A percentile compares a stretch with the other conserved stretches of the same genome.
Conservation (phyloP, 371 early-diverging fungal species). For the Cokeromyces recurvatus region DNA sequence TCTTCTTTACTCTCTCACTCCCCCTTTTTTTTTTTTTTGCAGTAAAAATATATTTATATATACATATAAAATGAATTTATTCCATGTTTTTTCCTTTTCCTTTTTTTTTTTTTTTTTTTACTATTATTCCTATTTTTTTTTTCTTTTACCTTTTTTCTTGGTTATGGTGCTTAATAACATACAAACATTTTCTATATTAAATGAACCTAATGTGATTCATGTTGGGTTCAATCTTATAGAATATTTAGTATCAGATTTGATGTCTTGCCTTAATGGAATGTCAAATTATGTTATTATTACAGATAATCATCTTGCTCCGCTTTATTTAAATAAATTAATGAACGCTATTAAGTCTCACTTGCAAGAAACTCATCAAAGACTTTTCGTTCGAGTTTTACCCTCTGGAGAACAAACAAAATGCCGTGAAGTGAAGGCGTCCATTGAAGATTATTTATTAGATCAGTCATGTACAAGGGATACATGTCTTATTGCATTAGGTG, state of each 20-base stretch:
- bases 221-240: slow-evolving; percentile 73
- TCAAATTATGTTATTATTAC: slow-evolving; percentile 83
- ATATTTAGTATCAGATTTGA: slow-evolving; percentile 64
- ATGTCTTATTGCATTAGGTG: slow-evolving; percentile 86
- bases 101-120: too few species aligned
- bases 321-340: slow-evolving; percentile 40
- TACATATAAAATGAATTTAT: too few species aligned
- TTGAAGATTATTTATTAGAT: slow-evolving; percentile 85
- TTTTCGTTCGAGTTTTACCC: slow-evolving; percentile 69
- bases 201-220: slow-evolving; percentile 21
- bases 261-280: slow-evolving; percentile 45
- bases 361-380: slow-evolving; percentile 30
- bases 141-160: too few species aligned
- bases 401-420: slow-evolving; percentile 87
- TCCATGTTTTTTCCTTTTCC: too few species aligned
- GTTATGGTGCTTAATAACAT: too few species aligned
- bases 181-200: slow-evolving; percentile 17
- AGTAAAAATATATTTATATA: too few species aligned
- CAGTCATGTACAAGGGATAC: slow-evolving; percentile 86
- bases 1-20: too few species aligned
- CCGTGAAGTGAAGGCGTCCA: slow-evolving; percentile 67
- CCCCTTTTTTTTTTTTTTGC: too few species aligned
- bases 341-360: slow-evolving; percentile 4
- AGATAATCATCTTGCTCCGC: slow-evolving; percentile 71
- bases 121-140: too few species aligned